Conservation (phyloP, 192 early-diverging fungal genomes). For the Phycomyces blakesleeanus region DNA sequence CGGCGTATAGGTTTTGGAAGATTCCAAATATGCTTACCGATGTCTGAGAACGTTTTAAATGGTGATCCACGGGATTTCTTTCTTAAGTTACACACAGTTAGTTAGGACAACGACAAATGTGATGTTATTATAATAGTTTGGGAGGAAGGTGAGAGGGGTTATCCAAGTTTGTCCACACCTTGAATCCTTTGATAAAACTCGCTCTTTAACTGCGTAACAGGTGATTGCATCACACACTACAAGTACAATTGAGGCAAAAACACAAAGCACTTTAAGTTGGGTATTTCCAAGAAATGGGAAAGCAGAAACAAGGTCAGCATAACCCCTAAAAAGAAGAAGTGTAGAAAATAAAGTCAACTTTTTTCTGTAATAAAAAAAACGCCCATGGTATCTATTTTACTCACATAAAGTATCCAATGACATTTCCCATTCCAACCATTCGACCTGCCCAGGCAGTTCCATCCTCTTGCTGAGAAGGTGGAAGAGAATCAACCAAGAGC, state of each 20-base stretch:
- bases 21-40: slow-evolving; percentile 45
- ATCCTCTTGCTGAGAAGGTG: slow-evolving; percentile 76
- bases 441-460: slow-evolving; percentile 86
- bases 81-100: neutral
- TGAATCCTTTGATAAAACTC: slow-evolving; percentile 19
- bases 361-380: too few species aligned
- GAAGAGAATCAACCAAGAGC: slow-evolving; percentile 80
- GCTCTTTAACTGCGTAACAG: slow-evolving; percentile 63
- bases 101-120: neutral
- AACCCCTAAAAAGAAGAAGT: slow-evolving; percentile 50
- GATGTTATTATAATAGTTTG: too few species aligned
- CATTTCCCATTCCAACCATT: slow-evolving; percentile 85
- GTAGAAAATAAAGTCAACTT: too few species aligned
- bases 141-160: too few species aligned
- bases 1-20: slow-evolving; percentile 71
- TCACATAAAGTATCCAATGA: slow-evolving; percentile 80
- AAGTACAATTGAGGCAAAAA: slow-evolving; percentile 69
- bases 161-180: neutral
- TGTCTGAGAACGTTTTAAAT: slow-evolving; percentile 18
- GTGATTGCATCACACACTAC: slow-evolving; percentile 58
- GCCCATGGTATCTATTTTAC: neutral
- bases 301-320: slow-evolving; percentile 63
- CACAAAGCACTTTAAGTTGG: slow-evolving; percentile 80
- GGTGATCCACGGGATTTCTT: neutral
- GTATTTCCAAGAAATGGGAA: slow-evolving; percentile 74